Evolutionary conservation across 306 rosid genomes (phyloP), one percentile per base, ranked within the genome.

Genomic region (Quercus berberidifolia): DNA sequence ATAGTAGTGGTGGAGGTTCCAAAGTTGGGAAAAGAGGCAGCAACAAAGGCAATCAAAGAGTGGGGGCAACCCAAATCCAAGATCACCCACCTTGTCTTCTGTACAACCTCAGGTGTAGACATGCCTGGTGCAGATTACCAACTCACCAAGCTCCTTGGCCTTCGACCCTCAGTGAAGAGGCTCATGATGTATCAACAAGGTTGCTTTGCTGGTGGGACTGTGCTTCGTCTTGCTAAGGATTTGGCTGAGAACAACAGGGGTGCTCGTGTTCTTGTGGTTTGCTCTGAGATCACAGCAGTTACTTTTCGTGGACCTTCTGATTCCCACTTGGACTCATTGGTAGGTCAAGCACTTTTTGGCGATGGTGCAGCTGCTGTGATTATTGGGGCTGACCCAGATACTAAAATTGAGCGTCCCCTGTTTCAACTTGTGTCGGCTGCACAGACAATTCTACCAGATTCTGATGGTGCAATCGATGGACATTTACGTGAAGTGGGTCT

Each of bases 31-130:
- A 90, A 90, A 56, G 90, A 90, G 20, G 94, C 94, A 0, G 94
- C 94, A 0, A 2, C 62, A 0, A 88, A 84, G 30, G 94, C 94
- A 0, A 90, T 90, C 20, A 86, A 83, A 2, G 91, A 90, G 18
- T 90, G 94, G 94, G 94, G 92, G 4, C 94, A 88, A n/a, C 90
- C 90, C 3, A 90, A 86, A 58, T 90, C 91, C 26, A 88, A 86
- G 76, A 90, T 90, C 56, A 87, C 94, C 2, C 91, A 90, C 62
- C 72, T 87, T 0, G 86, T 90, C 1, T 90, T 90, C 76, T 90
- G 94, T 58, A 90, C 93, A n/a, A 90, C 91, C 6, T 85, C 90
- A 1, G 90, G 94, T 0, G 90, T 90, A 0, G 94, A 90, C 83
- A 88, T 90, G 94, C 94, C 90, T 1, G 94, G 90, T 0, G 90